phyloP scores from a whole-genome alignment of 306 rosid species.

The Pachyrhizus erosus region DNA sequence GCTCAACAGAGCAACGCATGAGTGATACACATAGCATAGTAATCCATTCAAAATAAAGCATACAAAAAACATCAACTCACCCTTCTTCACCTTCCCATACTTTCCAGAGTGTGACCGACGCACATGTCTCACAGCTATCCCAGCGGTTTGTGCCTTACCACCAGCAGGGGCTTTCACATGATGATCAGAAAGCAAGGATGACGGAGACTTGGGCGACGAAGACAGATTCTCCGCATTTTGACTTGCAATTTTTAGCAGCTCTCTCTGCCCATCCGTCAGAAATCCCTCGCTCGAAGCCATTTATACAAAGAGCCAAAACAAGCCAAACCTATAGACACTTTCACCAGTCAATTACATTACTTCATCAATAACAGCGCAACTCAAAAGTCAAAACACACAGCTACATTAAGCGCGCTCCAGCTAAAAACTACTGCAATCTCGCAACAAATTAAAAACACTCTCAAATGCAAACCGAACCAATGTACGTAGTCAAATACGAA shows the following conservation, averaged over 20 bases:
- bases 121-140: slow-evolving; percentile 79
- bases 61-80: slow-evolving; percentile 52
- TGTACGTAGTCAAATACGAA: background rate
- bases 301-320: background rate
- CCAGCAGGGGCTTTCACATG: slow-evolving; percentile 76
- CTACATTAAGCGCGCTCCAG: background rate
- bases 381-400: background rate
- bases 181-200: slow-evolving; percentile 76
- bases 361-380: background rate
- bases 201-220: slow-evolving; percentile 89
- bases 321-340: slow-evolving; percentile 25
- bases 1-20: background rate
- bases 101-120: slow-evolving; percentile 89
- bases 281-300: slow-evolving; percentile 97
- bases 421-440: background rate
- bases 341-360: slow-evolving; percentile 25
- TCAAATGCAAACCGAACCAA: background rate
- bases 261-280: slow-evolving; percentile 91
- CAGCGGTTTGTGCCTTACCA: slow-evolving; percentile 83
- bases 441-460: background rate
- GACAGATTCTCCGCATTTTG: slow-evolving; percentile 79
- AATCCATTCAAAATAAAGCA: slow-evolving; percentile 18
- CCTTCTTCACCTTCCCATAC: slow-evolving; percentile 81
- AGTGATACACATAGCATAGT: background rate
- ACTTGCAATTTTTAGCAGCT: slow-evolving; percentile 72